phyloP scores from a whole-genome alignment of 352 stramenopile genomes.

The Phytophthora constricta region DNA sequence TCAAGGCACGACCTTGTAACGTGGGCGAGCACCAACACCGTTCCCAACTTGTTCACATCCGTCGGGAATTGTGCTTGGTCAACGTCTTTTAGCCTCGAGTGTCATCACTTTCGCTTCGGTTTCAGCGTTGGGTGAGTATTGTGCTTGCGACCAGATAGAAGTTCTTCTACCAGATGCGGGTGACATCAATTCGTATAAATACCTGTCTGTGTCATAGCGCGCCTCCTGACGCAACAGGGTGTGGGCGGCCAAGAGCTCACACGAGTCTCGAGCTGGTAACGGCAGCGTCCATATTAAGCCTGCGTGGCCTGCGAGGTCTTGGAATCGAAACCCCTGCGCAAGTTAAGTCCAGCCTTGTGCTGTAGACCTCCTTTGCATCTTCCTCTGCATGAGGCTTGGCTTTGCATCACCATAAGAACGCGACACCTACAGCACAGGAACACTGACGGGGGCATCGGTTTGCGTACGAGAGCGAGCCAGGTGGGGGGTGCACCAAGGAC shows the following conservation, averaged over 20 bases:
- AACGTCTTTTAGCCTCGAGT: too few species aligned
- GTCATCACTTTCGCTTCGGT: too few species aligned
- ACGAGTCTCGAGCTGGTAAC: constrained; percentile 14
- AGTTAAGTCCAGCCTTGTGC: constrained; percentile 11
- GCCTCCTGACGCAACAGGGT: not conserved
- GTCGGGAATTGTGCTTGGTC: too few species aligned
- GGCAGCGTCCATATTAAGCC: constrained; percentile 19
- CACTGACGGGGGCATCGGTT: constrained; percentile 27
- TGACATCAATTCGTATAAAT: constrained; percentile 16
- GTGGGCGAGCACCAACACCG: too few species aligned
- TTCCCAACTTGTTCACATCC: too few species aligned
- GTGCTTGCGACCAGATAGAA: not conserved
- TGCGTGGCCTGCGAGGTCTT: not conserved
- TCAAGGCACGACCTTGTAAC: too few species aligned
- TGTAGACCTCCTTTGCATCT: not conserved
- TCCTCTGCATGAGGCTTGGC: constrained; percentile 26
- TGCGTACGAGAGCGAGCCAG: constrained; percentile 17
- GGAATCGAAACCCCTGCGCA: constrained; percentile 28
- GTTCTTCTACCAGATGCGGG: not conserved
- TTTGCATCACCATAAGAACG: constrained; percentile 11
- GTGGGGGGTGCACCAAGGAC: constrained; percentile 10
- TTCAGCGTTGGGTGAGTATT: too few species aligned
- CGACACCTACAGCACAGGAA: constrained; percentile 9
- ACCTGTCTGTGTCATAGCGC: too few species aligned
- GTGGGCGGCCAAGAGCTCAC: constrained; percentile 3